Evolutionary conservation across 2,329 filamentous ascomycete species (phyloP).

Genomic region (Fusarium anguioides): DNA sequence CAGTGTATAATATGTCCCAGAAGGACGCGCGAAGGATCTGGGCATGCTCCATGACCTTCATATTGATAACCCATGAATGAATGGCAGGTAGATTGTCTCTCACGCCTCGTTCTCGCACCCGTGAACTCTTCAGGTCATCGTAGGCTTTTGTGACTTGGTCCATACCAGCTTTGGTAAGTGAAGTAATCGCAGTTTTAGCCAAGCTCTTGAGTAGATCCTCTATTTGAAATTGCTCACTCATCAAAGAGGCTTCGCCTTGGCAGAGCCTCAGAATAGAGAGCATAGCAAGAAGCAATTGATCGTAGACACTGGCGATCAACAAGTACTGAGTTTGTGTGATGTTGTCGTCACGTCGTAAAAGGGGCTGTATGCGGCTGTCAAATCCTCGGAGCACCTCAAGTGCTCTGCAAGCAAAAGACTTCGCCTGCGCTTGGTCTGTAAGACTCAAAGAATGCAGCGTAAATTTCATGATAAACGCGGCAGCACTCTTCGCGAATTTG

Average conservation of each 20-base stretch:
- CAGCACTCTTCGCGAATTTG: conserved; percentile 46
- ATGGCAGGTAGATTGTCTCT: conserved; percentile 56
- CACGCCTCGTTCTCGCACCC: conserved; percentile 64
- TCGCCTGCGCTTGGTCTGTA: conserved; percentile 47
- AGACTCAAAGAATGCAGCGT: conserved; percentile 58
- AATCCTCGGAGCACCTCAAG: conserved; percentile 58
- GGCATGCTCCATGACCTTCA: conserved; percentile 63
- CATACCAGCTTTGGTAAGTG: conserved; percentile 58
- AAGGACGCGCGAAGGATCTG: conserved; percentile 65
- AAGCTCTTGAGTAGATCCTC: conserved; percentile 62
- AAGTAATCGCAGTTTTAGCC: conserved; percentile 52
- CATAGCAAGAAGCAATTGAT: conserved; percentile 49
- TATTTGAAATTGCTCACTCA: conserved; percentile 54
- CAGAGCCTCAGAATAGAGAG: conserved; percentile 58
- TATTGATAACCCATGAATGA: conserved; percentile 69
- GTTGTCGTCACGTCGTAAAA: conserved; percentile 15
- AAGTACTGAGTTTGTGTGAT: conserved; percentile 2
- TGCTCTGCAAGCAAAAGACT: conserved; percentile 57
- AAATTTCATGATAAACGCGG: conserved; percentile 62
- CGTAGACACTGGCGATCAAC: conserved; percentile 43
- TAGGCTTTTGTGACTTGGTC: conserved; percentile 60
- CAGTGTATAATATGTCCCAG: conserved; percentile 67
- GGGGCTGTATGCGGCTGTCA: conserved; percentile 45
- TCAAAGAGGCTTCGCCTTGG: conserved; percentile 48
- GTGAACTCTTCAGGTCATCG: conserved; percentile 57